Evolutionary conservation across 768 basidiomycete genomes (phyloP).

Genomic region (Kwoniella botswanensis): DNA sequence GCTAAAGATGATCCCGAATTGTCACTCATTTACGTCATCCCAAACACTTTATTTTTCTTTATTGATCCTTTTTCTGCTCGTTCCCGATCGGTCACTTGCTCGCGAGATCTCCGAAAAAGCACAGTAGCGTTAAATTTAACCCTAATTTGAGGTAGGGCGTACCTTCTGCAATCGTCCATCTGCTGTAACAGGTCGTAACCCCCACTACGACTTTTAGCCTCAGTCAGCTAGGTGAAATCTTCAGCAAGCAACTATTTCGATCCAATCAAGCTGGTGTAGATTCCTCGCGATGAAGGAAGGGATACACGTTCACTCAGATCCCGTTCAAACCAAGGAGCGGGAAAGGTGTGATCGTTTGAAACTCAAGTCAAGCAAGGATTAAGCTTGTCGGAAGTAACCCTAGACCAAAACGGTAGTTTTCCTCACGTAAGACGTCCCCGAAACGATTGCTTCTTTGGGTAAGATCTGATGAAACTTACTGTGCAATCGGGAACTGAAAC

Average conservation of each 20-base stretch:
- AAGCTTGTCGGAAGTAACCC: background rate
- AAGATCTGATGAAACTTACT: background rate
- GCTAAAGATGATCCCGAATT: too few relatives aligned
- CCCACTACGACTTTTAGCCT: too few relatives aligned
- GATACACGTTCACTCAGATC: background rate
- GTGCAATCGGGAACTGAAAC: background rate
- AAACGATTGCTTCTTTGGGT: background rate
- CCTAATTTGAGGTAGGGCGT: background rate
- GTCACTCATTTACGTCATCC: background rate
- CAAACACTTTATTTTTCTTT: background rate
- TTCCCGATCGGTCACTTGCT: background rate
- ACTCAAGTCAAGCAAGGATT: background rate
- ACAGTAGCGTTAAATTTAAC: slow-evolving; percentile 2
- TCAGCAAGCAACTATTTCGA: too few relatives aligned
- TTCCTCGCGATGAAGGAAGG: too few relatives aligned
- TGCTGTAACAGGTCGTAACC: background rate
- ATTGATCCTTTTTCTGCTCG: too few relatives aligned
- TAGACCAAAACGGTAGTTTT: background rate
- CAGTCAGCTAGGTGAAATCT: too few relatives aligned
- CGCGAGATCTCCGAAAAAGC: background rate
- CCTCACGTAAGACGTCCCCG: background rate
- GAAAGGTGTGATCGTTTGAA: too few relatives aligned
- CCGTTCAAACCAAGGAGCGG: background rate
- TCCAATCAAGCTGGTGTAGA: too few relatives aligned
- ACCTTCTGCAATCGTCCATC: background rate